Evolutionary conservation across 176 grass and related monocot genomes (phyloP).

Genomic region (Triticum timopheevii): DNA sequence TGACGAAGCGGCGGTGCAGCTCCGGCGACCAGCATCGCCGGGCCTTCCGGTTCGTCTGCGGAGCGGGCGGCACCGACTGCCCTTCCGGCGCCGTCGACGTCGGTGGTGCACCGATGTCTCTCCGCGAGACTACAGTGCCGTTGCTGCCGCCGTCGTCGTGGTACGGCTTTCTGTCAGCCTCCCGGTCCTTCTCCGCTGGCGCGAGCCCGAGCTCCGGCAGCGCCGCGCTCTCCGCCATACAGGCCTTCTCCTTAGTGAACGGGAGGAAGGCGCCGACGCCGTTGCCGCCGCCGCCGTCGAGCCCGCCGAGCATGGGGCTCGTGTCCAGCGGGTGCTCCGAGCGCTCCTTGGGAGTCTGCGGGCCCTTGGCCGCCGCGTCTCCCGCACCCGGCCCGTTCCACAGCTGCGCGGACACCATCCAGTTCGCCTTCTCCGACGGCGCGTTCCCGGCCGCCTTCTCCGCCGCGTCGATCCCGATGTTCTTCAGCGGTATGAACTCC

Average conservation of each 20-base stretch:
- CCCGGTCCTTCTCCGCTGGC: conserved; percentile 56
- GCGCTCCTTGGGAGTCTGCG: conserved; percentile 53
- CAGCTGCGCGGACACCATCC: conserved; percentile 98
- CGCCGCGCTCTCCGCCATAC: conserved; percentile 4
- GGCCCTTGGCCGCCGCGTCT: conserved; percentile 44
- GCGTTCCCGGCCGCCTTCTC: conserved; percentile 39
- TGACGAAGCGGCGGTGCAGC: conserved; percentile 95
- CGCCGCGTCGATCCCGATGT: conserved; percentile 52
- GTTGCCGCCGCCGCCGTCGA: conserved; percentile 38
- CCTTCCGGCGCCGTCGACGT: conserved; percentile 33
- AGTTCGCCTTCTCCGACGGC: conserved; percentile 83
- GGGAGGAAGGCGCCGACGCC: conserved; percentile 88
- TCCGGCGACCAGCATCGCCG: conserved; percentile 98
- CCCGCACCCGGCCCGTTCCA: conserved; percentile 53
- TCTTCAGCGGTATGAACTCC: conserved; percentile 92
- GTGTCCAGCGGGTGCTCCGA: conserved; percentile 59
- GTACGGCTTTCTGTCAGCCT: conserved; percentile 41
- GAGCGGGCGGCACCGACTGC: conserved; percentile 7
- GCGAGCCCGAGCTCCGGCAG: conserved; percentile 79
- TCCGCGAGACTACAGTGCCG: conserved; percentile 14
- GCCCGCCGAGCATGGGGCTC: conserved; percentile 43
- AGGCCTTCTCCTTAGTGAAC: conserved; percentile 80
- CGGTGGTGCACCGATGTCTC: conserved; percentile 41
- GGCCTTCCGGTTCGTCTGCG: conserved; percentile 77
- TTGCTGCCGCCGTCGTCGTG: conserved; percentile 32